Conservation (phyloP, 2,329 filamentous ascomycete species). For the Aspergillus costaricaensis region DNA sequence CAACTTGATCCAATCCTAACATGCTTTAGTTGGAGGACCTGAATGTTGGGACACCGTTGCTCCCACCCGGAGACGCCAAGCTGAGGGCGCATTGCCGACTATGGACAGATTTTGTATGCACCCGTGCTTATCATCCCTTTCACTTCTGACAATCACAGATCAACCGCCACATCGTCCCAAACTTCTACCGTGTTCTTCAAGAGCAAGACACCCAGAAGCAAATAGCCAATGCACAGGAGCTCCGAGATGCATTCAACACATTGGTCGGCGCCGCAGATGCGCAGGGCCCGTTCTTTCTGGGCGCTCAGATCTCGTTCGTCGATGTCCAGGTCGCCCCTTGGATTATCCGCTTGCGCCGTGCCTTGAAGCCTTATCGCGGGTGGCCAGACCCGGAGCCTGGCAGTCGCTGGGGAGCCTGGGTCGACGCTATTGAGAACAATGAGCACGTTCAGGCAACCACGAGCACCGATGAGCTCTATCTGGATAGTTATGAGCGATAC, state of each 20-base stretch:
- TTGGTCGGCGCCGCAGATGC: conserved; percentile 59
- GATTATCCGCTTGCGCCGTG: conserved; percentile 66
- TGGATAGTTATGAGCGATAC: conserved; percentile 68
- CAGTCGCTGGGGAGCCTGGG: conserved; percentile 68
- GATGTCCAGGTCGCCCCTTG: conserved; percentile 77
- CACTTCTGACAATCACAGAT: conserved; percentile 53
- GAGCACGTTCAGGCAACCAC: conserved; percentile 66
- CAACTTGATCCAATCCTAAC: background rate
- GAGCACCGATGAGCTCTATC: conserved; percentile 65
- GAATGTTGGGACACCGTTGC: conserved; percentile 59
- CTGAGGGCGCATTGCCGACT: conserved; percentile 72
- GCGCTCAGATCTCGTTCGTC: conserved; percentile 61
- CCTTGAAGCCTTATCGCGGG: conserved; percentile 64
- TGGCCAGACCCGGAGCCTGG: conserved; percentile 67
- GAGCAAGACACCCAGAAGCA: conserved; percentile 63
- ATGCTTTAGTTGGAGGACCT: conserved; percentile 69
- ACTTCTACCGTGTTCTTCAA: conserved; percentile 73
- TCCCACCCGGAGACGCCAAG: conserved; percentile 66
- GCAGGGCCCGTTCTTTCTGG: conserved; percentile 70
- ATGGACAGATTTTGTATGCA: conserved; percentile 73
- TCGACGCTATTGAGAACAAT: conserved; percentile 67
- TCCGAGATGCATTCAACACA: conserved; percentile 67
- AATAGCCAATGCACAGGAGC: conserved; percentile 58
- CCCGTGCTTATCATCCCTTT: conserved; percentile 14
- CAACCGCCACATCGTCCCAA: conserved; percentile 73